Evolutionary conservation across 2,329 filamentous ascomycete species (phyloP).

Genomic region (Diaporthe citriasiana): DNA sequence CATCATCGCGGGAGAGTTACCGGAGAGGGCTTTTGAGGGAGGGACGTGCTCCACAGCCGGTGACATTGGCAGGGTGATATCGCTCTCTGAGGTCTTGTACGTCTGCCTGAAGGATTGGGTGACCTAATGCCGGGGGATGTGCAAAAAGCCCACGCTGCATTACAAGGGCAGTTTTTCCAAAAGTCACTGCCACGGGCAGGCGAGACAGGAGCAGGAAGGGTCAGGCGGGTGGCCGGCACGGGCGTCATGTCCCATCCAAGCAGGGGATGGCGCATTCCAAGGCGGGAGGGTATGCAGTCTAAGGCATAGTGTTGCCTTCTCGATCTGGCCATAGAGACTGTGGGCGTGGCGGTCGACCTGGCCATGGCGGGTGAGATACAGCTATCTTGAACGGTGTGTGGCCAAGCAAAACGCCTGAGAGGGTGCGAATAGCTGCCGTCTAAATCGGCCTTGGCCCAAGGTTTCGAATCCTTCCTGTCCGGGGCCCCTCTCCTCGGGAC

Average conservation of each 20-base stretch:
- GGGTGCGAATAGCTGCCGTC: conserved; percentile 19
- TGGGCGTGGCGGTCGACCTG: conserved; percentile 14
- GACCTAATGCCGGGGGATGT: conserved; percentile 19
- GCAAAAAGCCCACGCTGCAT: conserved; percentile 33
- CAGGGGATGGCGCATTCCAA: conserved; percentile 29
- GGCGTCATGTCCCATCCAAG: conserved; percentile 12
- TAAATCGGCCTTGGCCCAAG: conserved; percentile 20
- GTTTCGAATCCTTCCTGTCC: conserved; percentile 34
- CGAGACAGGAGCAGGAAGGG: neutral
- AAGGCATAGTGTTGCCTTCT: conserved; percentile 10
- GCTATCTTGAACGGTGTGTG: conserved; percentile 4
- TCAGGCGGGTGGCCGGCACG: conserved; percentile 23
- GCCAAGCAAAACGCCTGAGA: conserved; percentile 20
- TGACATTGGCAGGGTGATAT: conserved; percentile 30
- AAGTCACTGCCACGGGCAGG: conserved; percentile 12
- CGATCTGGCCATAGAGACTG: conserved; percentile 18
- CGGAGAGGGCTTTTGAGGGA: conserved; percentile 12
- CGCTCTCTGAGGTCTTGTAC: conserved; percentile 2
- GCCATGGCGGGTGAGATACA: conserved; percentile 5
- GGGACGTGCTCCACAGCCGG: conserved; percentile 19
- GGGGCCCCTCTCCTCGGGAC: neutral
- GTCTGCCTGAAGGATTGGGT: conserved; percentile 33
- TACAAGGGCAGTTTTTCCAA: conserved; percentile 14
- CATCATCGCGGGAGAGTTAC: conserved; percentile 5
- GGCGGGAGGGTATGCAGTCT: conserved; percentile 32